A percentile compares a stretch with the other conserved stretches of the same genome.
Conservation (phyloP, 2,329 filamentous ascomycete genomes). For the Cercospora zeina region DNA sequence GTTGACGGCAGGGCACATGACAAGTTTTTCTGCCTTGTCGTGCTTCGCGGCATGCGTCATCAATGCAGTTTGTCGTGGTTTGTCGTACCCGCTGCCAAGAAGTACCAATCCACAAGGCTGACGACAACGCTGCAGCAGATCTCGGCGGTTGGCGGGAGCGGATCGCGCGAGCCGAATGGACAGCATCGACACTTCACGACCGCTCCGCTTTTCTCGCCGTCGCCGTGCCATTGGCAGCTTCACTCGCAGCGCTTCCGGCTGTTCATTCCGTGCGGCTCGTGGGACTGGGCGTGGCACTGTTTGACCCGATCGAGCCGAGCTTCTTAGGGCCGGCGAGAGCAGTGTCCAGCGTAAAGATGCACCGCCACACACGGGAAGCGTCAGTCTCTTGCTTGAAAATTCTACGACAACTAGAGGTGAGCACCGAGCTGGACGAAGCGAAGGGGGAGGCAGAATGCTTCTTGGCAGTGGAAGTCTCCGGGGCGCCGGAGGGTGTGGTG, state of each 20-base stretch:
- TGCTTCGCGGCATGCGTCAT: slow-evolving; percentile 3
- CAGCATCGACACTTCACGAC: neutral
- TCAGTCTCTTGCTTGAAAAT: neutral
- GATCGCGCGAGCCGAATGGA: slow-evolving; percentile 1
- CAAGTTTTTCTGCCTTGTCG: slow-evolving; percentile 3
- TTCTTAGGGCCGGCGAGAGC: neutral
- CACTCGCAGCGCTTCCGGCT: neutral
- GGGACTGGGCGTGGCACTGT: neutral
- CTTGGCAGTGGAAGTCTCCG: slow-evolving; percentile 5
- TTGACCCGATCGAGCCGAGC: neutral
- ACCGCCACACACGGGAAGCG: slow-evolving; percentile 6
- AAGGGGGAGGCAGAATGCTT: slow-evolving; percentile 13
- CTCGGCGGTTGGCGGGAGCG: slow-evolving; percentile 4
- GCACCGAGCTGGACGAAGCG: slow-evolving; percentile 15
- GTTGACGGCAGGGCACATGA: neutral
- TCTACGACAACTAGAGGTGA: slow-evolving; percentile 12
- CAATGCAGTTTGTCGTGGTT: slow-evolving; percentile 3
- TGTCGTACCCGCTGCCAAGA: slow-evolving; percentile 5
- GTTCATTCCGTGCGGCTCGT: neutral
- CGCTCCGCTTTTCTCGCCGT: neutral
- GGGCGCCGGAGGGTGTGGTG: slow-evolving; percentile 15
- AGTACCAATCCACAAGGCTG: slow-evolving; percentile 8
- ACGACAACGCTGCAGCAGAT: slow-evolving; percentile 10
- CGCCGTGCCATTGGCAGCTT: neutral
- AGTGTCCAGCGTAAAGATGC: neutral